Percentiles rank a stretch among this genome's conserved stretches.
Evolutionary conservation across 257 asterid genomes (phyloP).

Genomic region (Solanum chiquidenum): DNA sequence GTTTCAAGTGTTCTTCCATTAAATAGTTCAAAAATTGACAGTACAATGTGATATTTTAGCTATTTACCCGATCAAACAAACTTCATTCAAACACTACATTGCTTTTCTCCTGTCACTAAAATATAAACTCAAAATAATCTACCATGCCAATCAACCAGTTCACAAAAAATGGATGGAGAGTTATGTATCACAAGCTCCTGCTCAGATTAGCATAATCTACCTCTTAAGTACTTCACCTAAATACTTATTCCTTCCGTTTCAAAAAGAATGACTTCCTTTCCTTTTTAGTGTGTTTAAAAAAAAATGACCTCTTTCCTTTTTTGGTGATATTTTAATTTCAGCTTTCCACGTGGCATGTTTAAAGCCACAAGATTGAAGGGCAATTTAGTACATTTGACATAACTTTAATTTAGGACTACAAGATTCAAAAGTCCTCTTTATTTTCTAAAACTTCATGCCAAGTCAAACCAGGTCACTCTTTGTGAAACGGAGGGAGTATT

Average conservation of each 20-base stretch:
- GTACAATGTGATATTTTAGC: not conserved
- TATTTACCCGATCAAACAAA: not conserved
- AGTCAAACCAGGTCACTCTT: too few relatives aligned
- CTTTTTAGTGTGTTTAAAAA: too few relatives aligned
- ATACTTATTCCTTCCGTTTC: not conserved
- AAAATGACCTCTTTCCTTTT: too few relatives aligned
- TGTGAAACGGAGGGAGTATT: too few relatives aligned
- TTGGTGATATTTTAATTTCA: too few relatives aligned
- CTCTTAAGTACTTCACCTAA: not conserved
- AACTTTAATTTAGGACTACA: too few relatives aligned
- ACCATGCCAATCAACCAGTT: not conserved
- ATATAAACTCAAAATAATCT: not conserved
- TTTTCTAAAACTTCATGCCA: too few relatives aligned
- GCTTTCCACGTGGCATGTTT: too few relatives aligned
- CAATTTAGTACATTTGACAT: too few relatives aligned
- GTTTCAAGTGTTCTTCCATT: not conserved
- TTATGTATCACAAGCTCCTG: not conserved
- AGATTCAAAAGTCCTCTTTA: too few relatives aligned
- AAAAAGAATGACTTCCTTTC: too few relatives aligned
- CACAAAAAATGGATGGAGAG: not conserved
- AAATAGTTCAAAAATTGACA: not conserved
- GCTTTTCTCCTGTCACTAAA: not conserved
- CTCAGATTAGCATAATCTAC: not conserved
- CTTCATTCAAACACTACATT: not conserved
- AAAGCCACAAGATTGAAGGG: too few relatives aligned